Base-by-base conservation (phyloP, 495 filamentous ascomycete species). In the Penicillium maclennaniae region DNA sequence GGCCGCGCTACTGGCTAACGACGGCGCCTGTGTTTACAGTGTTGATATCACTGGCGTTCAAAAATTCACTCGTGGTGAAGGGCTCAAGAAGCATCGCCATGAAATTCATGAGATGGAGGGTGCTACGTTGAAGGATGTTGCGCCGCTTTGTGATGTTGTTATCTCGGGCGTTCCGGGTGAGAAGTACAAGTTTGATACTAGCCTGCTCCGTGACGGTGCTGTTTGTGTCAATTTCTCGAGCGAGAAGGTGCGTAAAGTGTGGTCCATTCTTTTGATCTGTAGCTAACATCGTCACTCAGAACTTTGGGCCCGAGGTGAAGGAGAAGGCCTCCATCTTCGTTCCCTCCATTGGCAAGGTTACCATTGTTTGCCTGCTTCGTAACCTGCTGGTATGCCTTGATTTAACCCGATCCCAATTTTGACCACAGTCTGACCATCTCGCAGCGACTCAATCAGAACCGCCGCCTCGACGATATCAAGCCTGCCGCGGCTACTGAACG, bases 221-320 rank as follows among this genome's bases (percentile, higher is more conserved):
- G 89, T 96, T 17, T 98, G 93, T 73, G 88, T 98, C 69, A 98
- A 98, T 70, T 97, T 98, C 70, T 95, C 91, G 15, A 95, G 87
- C 39, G 91, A 91, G 67, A 91, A 91, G 81, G 83, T 85, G 60
- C 42, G 69, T 36, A 20, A 49, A 23, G 14, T 25, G 45, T 15
- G 44, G 10, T 27, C 10, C 4, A 31, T 21, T n/a, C 12, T 31
- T 20, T 54, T 38, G 10, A 58, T 10, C 21, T 34, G 19, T 39
- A 9, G 40, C 47, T 55, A 46, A 53, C 14, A 7, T 53, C 14
- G 23, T 55, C 39, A 6, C 40, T 45, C 27, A 87, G 79, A 98
- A 98, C 73, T 98, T 98, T 69, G 85, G 82, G 49, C 81, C 83
- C 0, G 87, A 86, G 47, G 83, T 98, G 42, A 96, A 93, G 72